Base-by-base conservation (phyloP, 345 rosid species). In the Eutrema heterophyllum region DNA sequence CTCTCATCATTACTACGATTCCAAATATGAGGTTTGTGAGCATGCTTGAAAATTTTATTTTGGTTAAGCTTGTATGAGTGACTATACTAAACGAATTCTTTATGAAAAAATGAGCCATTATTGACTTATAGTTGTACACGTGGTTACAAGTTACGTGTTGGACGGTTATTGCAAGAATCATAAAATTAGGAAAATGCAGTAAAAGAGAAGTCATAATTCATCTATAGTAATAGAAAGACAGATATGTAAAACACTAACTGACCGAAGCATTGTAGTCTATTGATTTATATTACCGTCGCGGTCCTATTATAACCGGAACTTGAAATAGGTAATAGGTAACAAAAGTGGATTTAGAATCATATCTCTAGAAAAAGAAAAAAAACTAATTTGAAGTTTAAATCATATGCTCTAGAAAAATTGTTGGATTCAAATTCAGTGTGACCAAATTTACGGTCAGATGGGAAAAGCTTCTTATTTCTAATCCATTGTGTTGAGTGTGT, bases 101-200 rank as follows among this genome's bases (percentile, higher is more conserved):
- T 45, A 10, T 26, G 32, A 54, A 21, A 11, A 44, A 16, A 64
- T 27, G 40, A 67, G 30, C 50, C 29, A 15, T 15, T 55, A 40
- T 10, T 53, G 27, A 67, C 15, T 26, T 51, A 40, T 36, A 68
- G 4, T 12, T 56, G 55, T 32, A 56, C 36, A 35, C 21, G 41
- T 44, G 45, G 45, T 5, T 40, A 32, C 54, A 55, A 11, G 43
- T 55, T 16, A 43, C 24, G 79, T n/a, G 62, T 67, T 63, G 64
- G 82, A 84, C 81, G 35, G 83, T 85, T 67, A 57, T 54, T 29
- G 38, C 3, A 40, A 12, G 10, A 26, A 15, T 55, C 58, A 46
- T 43, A 8, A 10, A 43, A 32, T 32, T 15, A 32, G 30, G 55
- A 6, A 9, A 63, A 15, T 16, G 10, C 15, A 30, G 16, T 32